Percentiles rank a stretch among this genome's conserved stretches.
Conservation (phyloP, 2,329 filamentous ascomycete genomes). For the Penicillium hordei region DNA sequence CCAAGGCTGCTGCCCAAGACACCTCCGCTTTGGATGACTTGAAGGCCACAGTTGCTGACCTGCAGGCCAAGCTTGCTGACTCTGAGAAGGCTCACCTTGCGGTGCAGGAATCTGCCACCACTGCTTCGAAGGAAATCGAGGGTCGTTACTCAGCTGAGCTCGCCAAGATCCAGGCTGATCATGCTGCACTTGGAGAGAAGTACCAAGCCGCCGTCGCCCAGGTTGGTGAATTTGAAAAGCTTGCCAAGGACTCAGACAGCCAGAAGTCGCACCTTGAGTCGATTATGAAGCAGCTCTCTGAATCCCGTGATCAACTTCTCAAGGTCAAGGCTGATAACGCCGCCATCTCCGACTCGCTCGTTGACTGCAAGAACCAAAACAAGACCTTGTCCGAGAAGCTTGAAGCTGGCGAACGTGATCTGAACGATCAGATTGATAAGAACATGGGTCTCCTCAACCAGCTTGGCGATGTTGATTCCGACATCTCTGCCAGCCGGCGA, state of each 20-base stretch:
- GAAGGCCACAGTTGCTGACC: slow-evolving; percentile 46
- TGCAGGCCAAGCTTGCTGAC: slow-evolving; percentile 65
- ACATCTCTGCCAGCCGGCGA: slow-evolving; percentile 37
- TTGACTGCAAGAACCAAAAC: slow-evolving; percentile 31
- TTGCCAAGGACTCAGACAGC: slow-evolving; percentile 75
- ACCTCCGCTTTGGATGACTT: slow-evolving; percentile 39
- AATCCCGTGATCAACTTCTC: slow-evolving; percentile 35
- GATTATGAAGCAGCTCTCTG: slow-evolving; percentile 54
- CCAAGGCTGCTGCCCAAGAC: slow-evolving; percentile 38
- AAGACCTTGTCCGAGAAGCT: slow-evolving; percentile 36
- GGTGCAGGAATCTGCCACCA: slow-evolving; percentile 43
- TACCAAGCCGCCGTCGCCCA: slow-evolving; percentile 46
- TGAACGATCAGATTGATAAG: slow-evolving; percentile 43
- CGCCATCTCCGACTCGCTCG: slow-evolving; percentile 32
- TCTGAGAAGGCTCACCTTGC: slow-evolving; percentile 47
- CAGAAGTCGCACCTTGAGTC: slow-evolving; percentile 66
- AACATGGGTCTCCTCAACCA: slow-evolving; percentile 43
- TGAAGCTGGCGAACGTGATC: slow-evolving; percentile 35
- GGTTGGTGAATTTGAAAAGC: slow-evolving; percentile 80
- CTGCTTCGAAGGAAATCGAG: slow-evolving; percentile 20
- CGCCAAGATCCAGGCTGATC: slow-evolving; percentile 44
- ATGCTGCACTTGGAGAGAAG: slow-evolving; percentile 47
- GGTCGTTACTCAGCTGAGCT: slow-evolving; percentile 48
- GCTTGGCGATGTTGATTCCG: slow-evolving; percentile 40
- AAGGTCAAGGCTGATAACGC: slow-evolving; percentile 34